Percentiles rank a stretch among this genome's conserved stretches.
Evolutionary conservation across 164 flowering plant species (phyloP).

Genomic region (Nelumbo lutea): DNA sequence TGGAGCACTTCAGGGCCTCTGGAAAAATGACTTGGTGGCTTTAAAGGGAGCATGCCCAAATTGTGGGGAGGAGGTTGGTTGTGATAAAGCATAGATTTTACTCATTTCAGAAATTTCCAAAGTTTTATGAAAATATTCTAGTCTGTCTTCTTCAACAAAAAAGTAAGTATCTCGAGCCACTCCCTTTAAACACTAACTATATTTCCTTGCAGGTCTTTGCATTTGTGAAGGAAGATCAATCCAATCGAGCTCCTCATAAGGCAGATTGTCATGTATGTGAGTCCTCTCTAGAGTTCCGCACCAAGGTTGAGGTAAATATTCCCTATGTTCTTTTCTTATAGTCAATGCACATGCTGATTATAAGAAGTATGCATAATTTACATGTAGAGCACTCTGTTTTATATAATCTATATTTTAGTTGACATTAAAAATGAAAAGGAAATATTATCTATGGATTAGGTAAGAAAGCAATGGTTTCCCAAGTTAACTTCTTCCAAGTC

Average conservation of each 20-base stretch:
- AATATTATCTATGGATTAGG: no score
- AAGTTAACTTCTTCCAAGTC: no score
- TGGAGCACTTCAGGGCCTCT: conserved; percentile 68
- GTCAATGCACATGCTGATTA: not conserved
- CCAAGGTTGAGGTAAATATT: conserved; percentile 70
- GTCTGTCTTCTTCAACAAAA: not conserved
- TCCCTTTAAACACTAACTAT: not conserved
- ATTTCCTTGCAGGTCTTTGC: conserved; percentile 75
- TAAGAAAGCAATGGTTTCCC: no score
- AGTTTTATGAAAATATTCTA: conserved; percentile 1
- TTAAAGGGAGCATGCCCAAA: conserved; percentile 88
- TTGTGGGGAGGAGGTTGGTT: conserved; percentile 90
- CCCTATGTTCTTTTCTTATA: not conserved
- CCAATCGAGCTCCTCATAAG: conserved; percentile 56
- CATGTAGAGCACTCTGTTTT: not conserved
- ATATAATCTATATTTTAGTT: no score
- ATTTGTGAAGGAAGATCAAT: conserved; percentile 59
- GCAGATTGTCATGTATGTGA: conserved; percentile 90
- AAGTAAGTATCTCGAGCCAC: not conserved
- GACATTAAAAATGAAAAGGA: no score
- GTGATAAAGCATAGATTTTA: not conserved
- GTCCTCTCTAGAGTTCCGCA: conserved; percentile 66
- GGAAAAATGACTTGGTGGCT: conserved; percentile 93
- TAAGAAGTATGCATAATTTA: not conserved
- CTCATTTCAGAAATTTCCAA: not conserved